Conservation (phyloP, 1,284 basidiomycete species). For the Pseudozyma thailandica region DNA sequence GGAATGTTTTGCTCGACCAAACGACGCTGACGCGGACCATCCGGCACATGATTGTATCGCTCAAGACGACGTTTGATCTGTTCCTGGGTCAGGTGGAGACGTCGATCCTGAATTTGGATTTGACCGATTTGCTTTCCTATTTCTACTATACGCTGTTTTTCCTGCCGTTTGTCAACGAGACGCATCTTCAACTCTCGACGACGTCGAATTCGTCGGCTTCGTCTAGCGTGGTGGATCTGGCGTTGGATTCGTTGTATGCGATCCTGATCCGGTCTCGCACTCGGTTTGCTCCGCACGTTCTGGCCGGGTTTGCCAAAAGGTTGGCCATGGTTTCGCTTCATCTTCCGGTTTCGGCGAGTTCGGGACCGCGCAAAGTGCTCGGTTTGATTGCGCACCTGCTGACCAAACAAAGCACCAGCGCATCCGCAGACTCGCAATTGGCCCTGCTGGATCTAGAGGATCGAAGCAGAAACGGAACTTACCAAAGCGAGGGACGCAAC, state of each 20-base stretch:
- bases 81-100: slow-evolving; percentile 97
- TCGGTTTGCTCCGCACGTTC: slow-evolving; percentile 77
- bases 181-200: slow-evolving; percentile 69
- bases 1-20: slow-evolving; percentile 34
- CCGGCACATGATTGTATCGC: slow-evolving; percentile 80
- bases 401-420: slow-evolving; percentile 14
- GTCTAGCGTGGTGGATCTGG: slow-evolving; percentile 15
- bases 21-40: slow-evolving; percentile 67
- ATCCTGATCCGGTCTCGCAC: slow-evolving; percentile 84
- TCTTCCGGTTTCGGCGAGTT: not conserved
- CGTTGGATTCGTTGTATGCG: slow-evolving; percentile 46
- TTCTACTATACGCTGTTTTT: slow-evolving; percentile 74
- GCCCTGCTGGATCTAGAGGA: slow-evolving; percentile 41
- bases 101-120: slow-evolving; percentile 82
- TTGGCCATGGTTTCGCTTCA: slow-evolving; percentile 69
- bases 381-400: slow-evolving; percentile 20
- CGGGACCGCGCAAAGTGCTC: slow-evolving; percentile 11
- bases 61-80: slow-evolving; percentile 94
- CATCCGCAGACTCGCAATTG: slow-evolving; percentile 9
- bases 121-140: slow-evolving; percentile 84
- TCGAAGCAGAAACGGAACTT: slow-evolving; percentile 20
- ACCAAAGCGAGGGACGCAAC: slow-evolving; percentile 16
- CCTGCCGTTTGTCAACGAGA: slow-evolving; percentile 70
- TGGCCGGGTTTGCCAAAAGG: slow-evolving; percentile 82
- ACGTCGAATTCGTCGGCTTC: not conserved